Conservation (phyloP, 2,329 filamentous ascomycete species). For the Hymenoscyphus fructigenus region DNA sequence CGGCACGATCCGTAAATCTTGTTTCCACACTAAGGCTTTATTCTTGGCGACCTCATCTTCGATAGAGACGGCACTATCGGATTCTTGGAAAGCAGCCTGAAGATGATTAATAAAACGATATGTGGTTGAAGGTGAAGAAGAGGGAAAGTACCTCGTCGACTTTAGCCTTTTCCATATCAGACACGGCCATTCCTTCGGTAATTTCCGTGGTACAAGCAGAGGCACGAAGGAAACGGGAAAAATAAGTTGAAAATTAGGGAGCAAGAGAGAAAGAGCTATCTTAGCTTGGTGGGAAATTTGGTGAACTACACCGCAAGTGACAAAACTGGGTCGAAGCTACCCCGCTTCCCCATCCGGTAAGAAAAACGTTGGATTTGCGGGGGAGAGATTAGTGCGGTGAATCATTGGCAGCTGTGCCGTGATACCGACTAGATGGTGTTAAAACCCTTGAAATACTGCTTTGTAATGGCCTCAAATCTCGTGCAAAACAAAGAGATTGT, state of each 20-base stretch:
- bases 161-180: neutral
- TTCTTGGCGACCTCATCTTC: slow-evolving; percentile 27
- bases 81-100: neutral
- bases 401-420: neutral
- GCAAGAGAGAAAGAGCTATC: neutral
- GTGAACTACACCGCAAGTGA: neutral
- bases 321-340: neutral
- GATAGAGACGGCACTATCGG: neutral
- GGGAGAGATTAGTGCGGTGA: neutral
- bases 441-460: no score
- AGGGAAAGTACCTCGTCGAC: neutral
- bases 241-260: neutral
- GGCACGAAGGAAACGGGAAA: neutral
- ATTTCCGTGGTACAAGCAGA: neutral
- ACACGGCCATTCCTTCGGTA: neutral
- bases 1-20: slow-evolving; percentile 63
- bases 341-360: neutral
- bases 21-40: slow-evolving; percentile 51
- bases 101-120: neutral
- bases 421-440: no score
- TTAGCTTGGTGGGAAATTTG: neutral
- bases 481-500: no score
- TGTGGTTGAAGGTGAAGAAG: neutral
- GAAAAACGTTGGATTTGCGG: neutral
- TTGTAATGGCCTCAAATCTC: no score